Base-by-base conservation (phyloP, 345 rosid species). In the Odontarrhena argentea region DNA sequence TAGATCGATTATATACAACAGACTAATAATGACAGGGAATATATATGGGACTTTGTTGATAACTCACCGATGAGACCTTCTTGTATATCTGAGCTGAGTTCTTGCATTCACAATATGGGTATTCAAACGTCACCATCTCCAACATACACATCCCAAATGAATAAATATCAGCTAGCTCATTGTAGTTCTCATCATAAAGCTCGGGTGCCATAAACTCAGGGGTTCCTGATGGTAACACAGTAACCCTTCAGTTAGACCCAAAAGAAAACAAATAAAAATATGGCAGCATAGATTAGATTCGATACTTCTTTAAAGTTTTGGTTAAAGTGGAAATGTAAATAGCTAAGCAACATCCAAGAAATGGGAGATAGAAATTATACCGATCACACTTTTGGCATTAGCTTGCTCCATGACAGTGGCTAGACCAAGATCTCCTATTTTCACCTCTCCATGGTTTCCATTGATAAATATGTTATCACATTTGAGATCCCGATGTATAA, bases 141-240 rank as follows among this genome's bases (percentile, higher is more conserved):
- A 89, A 73, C 85, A 87, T 83, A 78, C 96, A 87, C 96, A 89
- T 83, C 44, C 96, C 96, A 64, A 89, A 89, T 26, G 96, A 85
- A 70, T 85, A 87, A 32, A 89, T 81, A 78, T 89, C 96, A 38
- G 86, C 91, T 63, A 89, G 78, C 58, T 89, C 91, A 37, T 84
- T 87, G 78, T 87, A 89, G 67, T 82, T 79, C 77, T 89, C 94
- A 15, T 89, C 93, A 59, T 89, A 89, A 50, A 89, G 74, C 82
- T 89, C 96, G 0, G 96, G 96, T 66, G 96, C 96, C 96, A 89
- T 89, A 78, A 87, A 89, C 70, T 89, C 96, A 2, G 96, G 96
- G 59, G 93, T 89, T 71, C 89, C 96, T 84, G 63, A 63, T 30
- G 42, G 55, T 60, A 75, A 60, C 28, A 50, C 12, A 56, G 34